Conservation (phyloP, 2,329 filamentous ascomycete species). For the Colletotrichum tanaceti region DNA sequence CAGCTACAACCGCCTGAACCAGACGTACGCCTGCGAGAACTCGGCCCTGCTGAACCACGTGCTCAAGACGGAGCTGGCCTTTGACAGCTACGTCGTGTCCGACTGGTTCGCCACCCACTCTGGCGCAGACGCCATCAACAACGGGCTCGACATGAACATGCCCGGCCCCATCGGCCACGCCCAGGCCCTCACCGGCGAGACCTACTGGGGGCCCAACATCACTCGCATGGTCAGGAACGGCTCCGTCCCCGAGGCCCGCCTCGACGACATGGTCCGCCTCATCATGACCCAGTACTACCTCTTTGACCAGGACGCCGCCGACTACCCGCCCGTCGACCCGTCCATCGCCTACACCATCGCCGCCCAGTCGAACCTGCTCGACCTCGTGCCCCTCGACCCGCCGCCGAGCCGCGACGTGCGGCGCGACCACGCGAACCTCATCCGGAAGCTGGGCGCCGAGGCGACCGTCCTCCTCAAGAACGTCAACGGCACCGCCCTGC, state of each 20-base stretch:
- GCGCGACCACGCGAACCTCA: constrained; percentile 70
- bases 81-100: constrained; percentile 67
- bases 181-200: constrained; percentile 61
- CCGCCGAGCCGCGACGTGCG: constrained; percentile 65
- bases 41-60: constrained; percentile 69
- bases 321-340: constrained; percentile 56
- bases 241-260: constrained; percentile 66
- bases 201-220: constrained; percentile 68
- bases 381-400: constrained; percentile 46
- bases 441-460: constrained; percentile 64
- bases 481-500: constrained; percentile 63
- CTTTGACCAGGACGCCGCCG: constrained; percentile 59
- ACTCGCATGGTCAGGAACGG: constrained; percentile 68
- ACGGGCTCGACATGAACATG: constrained; percentile 86
- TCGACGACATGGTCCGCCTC: constrained; percentile 75
- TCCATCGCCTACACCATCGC: constrained; percentile 29
- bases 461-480: constrained; percentile 77
- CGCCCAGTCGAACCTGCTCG: constrained; percentile 26
- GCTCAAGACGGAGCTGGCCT: constrained; percentile 79
- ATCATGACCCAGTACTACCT: constrained; percentile 73
- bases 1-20: constrained; percentile 78
- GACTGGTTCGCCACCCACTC: constrained; percentile 85
- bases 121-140: constrained; percentile 73
- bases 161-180: constrained; percentile 66
- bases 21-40: constrained; percentile 75